These are phyloP conservation scores for Emergomyces africanus DNA, from an alignment of 2,329 filamentous ascomycete species.

Conservation along the genomic window DNA sequence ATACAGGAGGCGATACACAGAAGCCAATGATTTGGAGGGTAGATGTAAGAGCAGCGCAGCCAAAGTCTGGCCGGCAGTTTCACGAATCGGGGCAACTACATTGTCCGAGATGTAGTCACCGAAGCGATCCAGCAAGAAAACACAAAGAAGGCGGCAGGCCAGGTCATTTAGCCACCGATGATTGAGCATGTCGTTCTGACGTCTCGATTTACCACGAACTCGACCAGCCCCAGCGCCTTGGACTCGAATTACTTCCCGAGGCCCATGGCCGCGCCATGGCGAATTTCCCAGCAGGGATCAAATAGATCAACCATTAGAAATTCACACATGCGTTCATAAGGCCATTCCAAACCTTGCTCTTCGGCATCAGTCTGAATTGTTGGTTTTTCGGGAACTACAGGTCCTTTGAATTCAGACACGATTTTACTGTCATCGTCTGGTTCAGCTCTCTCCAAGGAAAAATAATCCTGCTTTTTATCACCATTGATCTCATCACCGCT, in stretches of 20 bases:
- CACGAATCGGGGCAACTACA: slow-evolving; percentile 87
- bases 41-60: slow-evolving; percentile 81
- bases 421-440: slow-evolving; percentile 85
- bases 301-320: slow-evolving; percentile 91
- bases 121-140: slow-evolving; percentile 94
- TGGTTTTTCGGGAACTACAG: slow-evolving; percentile 67
- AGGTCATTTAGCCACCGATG: slow-evolving; percentile 84
- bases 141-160: slow-evolving; percentile 85
- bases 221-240: slow-evolving; percentile 84
- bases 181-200: slow-evolving; percentile 69
- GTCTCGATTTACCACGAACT: slow-evolving; percentile 51
- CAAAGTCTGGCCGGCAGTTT: slow-evolving; percentile 87
- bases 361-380: slow-evolving; percentile 67
- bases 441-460: slow-evolving; percentile 69
- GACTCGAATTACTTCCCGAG: slow-evolving; percentile 76
- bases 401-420: slow-evolving; percentile 89
- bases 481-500: slow-evolving; percentile 47
- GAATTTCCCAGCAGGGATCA: slow-evolving; percentile 85
- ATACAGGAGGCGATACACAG: slow-evolving; percentile 73
- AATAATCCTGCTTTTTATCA: slow-evolving; percentile 64
- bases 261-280: slow-evolving; percentile 92
- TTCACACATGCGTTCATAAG: slow-evolving; percentile 85
- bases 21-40: slow-evolving; percentile 62
- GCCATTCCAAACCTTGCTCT: slow-evolving; percentile 76
- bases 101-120: slow-evolving; percentile 97